Percentiles rank a stretch among this genome's conserved stretches.
These are phyloP conservation scores for Aspergillus indologenus DNA, from an alignment of 495 filamentous ascomycete genomes.

Conservation along the genomic window DNA sequence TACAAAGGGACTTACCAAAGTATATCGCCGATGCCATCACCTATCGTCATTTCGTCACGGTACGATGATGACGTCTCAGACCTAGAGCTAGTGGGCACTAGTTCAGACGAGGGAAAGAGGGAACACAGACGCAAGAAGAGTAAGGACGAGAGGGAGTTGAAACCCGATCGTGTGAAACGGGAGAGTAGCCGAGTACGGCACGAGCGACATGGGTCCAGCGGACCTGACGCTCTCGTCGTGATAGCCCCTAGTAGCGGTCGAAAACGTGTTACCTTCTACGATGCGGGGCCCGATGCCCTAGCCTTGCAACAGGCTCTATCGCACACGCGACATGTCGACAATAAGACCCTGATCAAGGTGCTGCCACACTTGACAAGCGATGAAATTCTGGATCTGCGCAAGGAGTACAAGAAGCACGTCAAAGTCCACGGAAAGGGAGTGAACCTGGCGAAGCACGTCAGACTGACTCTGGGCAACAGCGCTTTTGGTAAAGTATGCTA, in stretches of 20 bases:
- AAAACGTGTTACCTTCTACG: constrained; percentile 63
- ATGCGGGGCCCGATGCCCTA: constrained; percentile 73
- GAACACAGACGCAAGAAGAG: constrained; percentile 31
- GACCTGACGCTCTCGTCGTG: constrained; percentile 26
- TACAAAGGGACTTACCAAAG: constrained; percentile 95
- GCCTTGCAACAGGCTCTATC: constrained; percentile 73
- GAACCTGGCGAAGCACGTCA: constrained; percentile 95
- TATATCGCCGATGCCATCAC: constrained; percentile 91
- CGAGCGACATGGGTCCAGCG: constrained; percentile 27
- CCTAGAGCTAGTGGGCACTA: constrained; percentile 40
- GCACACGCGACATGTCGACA: constrained; percentile 61
- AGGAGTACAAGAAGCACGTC: constrained; percentile 86
- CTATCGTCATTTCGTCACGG: constrained; percentile 47
- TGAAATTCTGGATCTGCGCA: constrained; percentile 76
- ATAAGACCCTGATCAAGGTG: constrained; percentile 73
- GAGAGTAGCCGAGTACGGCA: constrained; percentile 29
- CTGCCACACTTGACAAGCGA: constrained; percentile 80
- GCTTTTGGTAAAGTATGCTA: constrained; percentile 85
- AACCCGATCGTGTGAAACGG: constrained; percentile 29
- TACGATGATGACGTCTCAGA: constrained; percentile 52
- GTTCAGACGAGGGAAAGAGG: constrained; percentile 34
- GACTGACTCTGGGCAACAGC: constrained; percentile 67
- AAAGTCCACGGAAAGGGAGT: constrained; percentile 80
- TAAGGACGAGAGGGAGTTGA: constrained; percentile 29
- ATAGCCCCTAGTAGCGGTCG: constrained; percentile 31